Percentiles rank a stretch among this genome's conserved stretches.
phyloP scores from a whole-genome alignment of 305 asterid species.

The Euphrasia arctica region DNA sequence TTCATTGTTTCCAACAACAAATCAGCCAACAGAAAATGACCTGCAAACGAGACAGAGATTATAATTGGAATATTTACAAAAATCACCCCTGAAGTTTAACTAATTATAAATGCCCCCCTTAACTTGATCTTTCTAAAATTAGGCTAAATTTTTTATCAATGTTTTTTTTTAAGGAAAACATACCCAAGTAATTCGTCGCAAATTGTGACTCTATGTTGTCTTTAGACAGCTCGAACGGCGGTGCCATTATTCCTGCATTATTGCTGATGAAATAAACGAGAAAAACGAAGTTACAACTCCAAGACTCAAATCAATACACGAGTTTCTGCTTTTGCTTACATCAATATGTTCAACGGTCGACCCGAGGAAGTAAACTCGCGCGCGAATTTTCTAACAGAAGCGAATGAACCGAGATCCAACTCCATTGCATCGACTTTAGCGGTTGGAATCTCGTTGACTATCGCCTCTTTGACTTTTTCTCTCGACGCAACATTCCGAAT shows the following conservation, averaged over 20 bases:
- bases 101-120: too few species aligned
- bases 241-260: slow-evolving; percentile 69
- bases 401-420: slow-evolving; percentile 63
- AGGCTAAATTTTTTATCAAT: too few species aligned
- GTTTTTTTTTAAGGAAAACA: too few species aligned
- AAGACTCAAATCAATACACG: neutral
- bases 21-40: slow-evolving; percentile 75
- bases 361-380: slow-evolving; percentile 47
- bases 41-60: slow-evolving; percentile 40
- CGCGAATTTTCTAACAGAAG: slow-evolving; percentile 61
- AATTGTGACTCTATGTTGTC: slow-evolving; percentile 68
- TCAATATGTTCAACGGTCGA: slow-evolving; percentile 52
- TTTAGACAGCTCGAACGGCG: slow-evolving; percentile 57
- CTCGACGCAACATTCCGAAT: slow-evolving; percentile 55
- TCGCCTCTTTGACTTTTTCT: slow-evolving; percentile 13
- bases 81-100: neutral
- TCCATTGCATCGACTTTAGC: slow-evolving; percentile 67
- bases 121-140: slow-evolving; percentile 1
- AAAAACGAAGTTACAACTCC: neutral
- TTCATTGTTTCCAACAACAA: slow-evolving; percentile 75
- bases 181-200: slow-evolving; percentile 75
- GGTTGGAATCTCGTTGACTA: slow-evolving; percentile 44
- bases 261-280: slow-evolving; percentile 29
- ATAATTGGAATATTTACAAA: neutral
- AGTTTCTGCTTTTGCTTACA: slow-evolving; percentile 40